Evolutionary conservation across 306 rosid genomes (phyloP), one percentile per base, ranked within the genome.

Genomic region (Clitoria ternatea): DNA sequence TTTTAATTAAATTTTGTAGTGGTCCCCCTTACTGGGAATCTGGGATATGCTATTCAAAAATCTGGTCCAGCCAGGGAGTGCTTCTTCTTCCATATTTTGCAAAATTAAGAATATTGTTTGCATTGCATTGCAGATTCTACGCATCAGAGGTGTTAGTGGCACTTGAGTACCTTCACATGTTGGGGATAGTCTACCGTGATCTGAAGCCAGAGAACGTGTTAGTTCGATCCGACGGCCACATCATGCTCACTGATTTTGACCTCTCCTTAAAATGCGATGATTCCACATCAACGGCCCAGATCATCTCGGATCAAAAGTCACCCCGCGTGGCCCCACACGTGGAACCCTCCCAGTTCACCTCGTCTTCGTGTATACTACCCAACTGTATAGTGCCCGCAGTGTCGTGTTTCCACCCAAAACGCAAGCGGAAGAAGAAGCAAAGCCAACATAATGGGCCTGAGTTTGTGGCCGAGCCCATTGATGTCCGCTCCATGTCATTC

Each of bases 141-240:
- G 95, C 90, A 12, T 84, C 95, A 5, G 97, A 90, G 79, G 91
- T 90, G 36, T 70, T 90, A 42, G 88, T 88, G 56, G 92, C 97
- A 42, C 65, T 90, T 4, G 97, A 90, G 65, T 90, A 90, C 78
- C 97, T 90, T 72, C 97, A 90, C 87, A 90, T 90, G 97, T n/a
- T 88, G 82, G 97, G 97, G 40, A 88, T 90, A 43, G 92, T 90
- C 32, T 90, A 90, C 66, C 97, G 97, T 62, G 97, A 90, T 81
- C 80, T 90, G 0, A 90, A 90, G 73, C 97, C 97, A 0, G 97
- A 90, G 77, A 90, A 90, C 29, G 97, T 90, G 39, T 78, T 90
- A 20, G 92, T 90, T 54, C 80, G 92, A 77, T 88, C 87, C 0
- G 97, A 88, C 20, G 97, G 97, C 11, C 97, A 90, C 71, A 90